Evolutionary conservation across 1,284 basidiomycete species (phyloP).

Genomic region (Trametes versicolor): DNA sequence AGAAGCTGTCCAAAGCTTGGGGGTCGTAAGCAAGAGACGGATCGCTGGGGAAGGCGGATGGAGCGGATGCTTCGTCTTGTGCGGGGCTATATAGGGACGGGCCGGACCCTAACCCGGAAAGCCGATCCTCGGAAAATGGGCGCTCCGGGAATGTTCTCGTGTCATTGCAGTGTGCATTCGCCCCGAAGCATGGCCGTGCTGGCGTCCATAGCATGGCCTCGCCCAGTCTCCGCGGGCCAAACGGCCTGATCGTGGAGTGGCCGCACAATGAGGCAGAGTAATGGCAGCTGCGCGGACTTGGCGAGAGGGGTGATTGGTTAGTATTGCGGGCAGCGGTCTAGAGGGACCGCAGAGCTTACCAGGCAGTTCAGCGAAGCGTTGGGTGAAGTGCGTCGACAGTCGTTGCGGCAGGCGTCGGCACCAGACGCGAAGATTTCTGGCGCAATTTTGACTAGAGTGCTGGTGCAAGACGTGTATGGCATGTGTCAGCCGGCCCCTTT

Average conservation of each 20-base stretch:
- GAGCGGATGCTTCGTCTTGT: no score
- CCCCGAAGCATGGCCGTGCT: constrained; percentile 12
- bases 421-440: background rate
- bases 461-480: no score
- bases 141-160: constrained; percentile 18
- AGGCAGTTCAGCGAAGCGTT: background rate
- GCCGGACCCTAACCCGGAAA: constrained; percentile 20
- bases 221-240: background rate
- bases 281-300: background rate
- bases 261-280: background rate
- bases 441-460: background rate
- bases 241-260: constrained; percentile 1
- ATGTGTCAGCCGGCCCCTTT: no score
- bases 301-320: background rate
- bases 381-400: background rate
- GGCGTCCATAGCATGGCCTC: background rate
- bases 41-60: constrained; percentile 10
- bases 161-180: constrained; percentile 3
- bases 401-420: background rate
- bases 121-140: constrained; percentile 10
- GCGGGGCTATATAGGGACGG: constrained; percentile 20
- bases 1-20: constrained; percentile 16
- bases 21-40: constrained; percentile 20
- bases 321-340: constrained; percentile 1
- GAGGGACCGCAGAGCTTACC: constrained; percentile 1